A percentile compares a stretch with the other conserved stretches of the same genome.
These are phyloP conservation scores for Limnomonas spitsbergensis DNA, from an alignment of 139 green algal genomes.

Conservation along the genomic window DNA sequence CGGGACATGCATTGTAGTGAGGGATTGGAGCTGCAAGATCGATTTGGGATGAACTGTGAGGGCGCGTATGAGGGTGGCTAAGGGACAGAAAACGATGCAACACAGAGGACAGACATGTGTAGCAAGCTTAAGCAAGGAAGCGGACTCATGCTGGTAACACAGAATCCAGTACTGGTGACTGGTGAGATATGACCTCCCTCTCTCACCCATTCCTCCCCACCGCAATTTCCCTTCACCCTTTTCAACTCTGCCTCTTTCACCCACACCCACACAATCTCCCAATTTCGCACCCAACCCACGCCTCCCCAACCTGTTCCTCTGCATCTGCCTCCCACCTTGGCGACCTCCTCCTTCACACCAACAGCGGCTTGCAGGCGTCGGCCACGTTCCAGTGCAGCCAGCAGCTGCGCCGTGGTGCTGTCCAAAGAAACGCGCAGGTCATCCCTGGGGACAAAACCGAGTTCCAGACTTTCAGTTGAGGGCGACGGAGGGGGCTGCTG, in stretches of 20 bases:
- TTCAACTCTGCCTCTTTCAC: not conserved
- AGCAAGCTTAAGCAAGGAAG: too few relatives aligned
- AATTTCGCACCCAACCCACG: not conserved
- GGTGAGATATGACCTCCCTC: too few relatives aligned
- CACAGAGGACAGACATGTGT: too few relatives aligned
- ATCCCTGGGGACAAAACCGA: conserved; percentile 8
- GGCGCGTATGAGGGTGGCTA: too few relatives aligned
- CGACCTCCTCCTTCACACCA: conserved; percentile 18
- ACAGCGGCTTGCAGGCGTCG: conserved; percentile 16
- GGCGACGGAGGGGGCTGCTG: not conserved
- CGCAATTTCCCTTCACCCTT: not conserved
- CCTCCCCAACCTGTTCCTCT: not conserved
- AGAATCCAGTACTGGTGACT: too few relatives aligned
- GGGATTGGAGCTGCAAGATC: too few relatives aligned
- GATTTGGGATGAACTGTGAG: too few relatives aligned
- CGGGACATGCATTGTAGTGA: too few relatives aligned
- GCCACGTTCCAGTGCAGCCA: conserved; percentile 16
- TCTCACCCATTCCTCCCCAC: not conserved
- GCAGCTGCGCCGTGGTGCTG: conserved; percentile 25
- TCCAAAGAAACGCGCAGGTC: conserved; percentile 28
- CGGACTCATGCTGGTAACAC: too few relatives aligned
- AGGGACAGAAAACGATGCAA: too few relatives aligned
- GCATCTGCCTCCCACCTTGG: conserved; percentile 19
- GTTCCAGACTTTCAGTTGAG: not conserved
- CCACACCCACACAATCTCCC: not conserved